A percentile compares a stretch with the other conserved stretches of the same genome.
phyloP scores from a whole-genome alignment of 2,329 filamentous ascomycete species.

The Aspergillus sp. region DNA sequence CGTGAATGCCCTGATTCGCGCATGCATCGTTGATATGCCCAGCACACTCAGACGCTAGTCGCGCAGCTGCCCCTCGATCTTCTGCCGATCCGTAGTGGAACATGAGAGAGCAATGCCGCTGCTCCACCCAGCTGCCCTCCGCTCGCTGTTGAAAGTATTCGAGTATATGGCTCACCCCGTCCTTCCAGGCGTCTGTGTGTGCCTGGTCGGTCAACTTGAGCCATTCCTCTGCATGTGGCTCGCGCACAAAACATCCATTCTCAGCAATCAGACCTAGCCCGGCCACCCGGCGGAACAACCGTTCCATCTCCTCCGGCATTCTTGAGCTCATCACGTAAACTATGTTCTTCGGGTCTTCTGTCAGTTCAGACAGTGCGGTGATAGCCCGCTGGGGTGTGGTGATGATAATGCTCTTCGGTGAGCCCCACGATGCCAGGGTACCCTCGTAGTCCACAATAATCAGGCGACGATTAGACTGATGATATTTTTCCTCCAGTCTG shows the following conservation, averaged over 20 bases:
- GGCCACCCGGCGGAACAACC: slow-evolving; percentile 76
- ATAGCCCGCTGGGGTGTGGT: slow-evolving; percentile 82
- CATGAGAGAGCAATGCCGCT: slow-evolving; percentile 84
- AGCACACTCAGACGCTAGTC: slow-evolving; percentile 83
- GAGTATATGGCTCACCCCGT: slow-evolving; percentile 75
- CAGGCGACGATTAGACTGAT: slow-evolving; percentile 61
- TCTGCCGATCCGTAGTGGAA: slow-evolving; percentile 85
- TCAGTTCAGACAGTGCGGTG: slow-evolving; percentile 74
- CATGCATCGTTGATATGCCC: slow-evolving; percentile 95
- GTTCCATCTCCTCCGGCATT: slow-evolving; percentile 80
- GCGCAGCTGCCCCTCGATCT: slow-evolving; percentile 67
- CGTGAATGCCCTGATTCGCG: slow-evolving; percentile 75
- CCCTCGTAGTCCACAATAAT: slow-evolving; percentile 94
- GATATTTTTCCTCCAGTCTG: slow-evolving; percentile 62
- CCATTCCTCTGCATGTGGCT: slow-evolving; percentile 67
- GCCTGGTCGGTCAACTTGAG: slow-evolving; percentile 68
- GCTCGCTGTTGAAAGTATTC: slow-evolving; percentile 87
- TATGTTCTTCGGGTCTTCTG: slow-evolving; percentile 73
- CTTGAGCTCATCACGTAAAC: slow-evolving; percentile 94
- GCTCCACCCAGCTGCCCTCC: slow-evolving; percentile 81
- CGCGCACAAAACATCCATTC: slow-evolving; percentile 85
- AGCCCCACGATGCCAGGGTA: slow-evolving; percentile 82
- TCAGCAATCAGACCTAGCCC: slow-evolving; percentile 87
- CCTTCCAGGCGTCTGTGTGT: slow-evolving; percentile 73
- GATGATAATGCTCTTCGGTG: slow-evolving; percentile 76